Evolutionary conservation across 2,329 filamentous ascomycete species (phyloP).

Genomic region (Emmonsiellopsis sp.): DNA sequence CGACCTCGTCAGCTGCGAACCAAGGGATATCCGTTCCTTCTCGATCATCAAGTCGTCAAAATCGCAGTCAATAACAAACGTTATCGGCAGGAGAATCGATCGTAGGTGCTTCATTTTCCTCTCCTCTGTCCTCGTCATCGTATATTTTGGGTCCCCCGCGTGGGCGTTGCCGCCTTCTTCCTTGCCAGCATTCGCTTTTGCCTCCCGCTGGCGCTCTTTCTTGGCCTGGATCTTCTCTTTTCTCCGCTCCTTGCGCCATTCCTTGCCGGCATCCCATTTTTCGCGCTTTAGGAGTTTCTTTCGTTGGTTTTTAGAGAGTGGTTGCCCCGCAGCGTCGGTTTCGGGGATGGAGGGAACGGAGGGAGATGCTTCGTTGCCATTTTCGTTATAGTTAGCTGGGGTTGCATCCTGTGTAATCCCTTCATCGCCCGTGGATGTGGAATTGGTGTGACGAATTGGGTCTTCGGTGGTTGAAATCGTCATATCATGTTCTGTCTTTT

Average conservation of each 20-base stretch:
- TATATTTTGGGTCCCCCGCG: constrained; percentile 9
- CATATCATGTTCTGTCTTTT: constrained; percentile 40
- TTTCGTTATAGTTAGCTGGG: background rate
- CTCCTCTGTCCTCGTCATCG: background rate
- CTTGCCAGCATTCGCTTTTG: constrained; percentile 22
- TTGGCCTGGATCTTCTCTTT: constrained; percentile 49
- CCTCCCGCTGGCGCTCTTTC: constrained; percentile 40
- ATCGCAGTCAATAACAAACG: constrained; percentile 80
- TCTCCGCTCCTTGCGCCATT: constrained; percentile 47
- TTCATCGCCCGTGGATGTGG: background rate
- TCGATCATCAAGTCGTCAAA: constrained; percentile 87
- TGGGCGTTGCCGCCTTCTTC: constrained; percentile 16
- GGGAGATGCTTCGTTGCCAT: background rate
- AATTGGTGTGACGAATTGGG: background rate
- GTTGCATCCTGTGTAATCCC: background rate
- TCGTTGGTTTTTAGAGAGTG: constrained; percentile 73
- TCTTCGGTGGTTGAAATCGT: constrained; percentile 13
- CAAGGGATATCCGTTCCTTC: constrained; percentile 74
- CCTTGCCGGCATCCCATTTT: constrained; percentile 66
- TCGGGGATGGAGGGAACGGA: background rate
- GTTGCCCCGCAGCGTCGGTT: constrained; percentile 1
- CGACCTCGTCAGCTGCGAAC: constrained; percentile 71
- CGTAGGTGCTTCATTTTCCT: constrained; percentile 18
- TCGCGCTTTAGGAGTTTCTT: constrained; percentile 68
- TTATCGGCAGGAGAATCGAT: constrained; percentile 59